These are phyloP conservation scores for Quercus tomentella DNA, from an alignment of 331 rosid genomes.

Conservation along the genomic window DNA sequence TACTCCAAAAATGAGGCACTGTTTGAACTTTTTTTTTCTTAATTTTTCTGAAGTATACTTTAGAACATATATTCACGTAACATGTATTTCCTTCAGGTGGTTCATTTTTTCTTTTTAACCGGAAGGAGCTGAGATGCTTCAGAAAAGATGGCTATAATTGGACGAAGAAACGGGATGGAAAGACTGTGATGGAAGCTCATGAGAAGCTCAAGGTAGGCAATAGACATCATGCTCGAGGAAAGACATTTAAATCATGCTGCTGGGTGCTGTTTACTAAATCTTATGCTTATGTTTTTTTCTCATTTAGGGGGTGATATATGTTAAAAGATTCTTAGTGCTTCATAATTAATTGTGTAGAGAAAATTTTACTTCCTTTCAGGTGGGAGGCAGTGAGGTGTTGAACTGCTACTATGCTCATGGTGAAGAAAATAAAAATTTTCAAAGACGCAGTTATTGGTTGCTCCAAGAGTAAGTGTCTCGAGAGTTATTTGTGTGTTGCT, in stretches of 20 bases:
- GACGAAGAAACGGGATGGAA: conserved; percentile 82
- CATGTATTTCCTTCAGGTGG: conserved; percentile 53
- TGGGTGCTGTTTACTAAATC: background rate
- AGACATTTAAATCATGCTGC: background rate
- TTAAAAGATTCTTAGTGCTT: background rate
- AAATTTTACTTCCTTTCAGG: conserved; percentile 32
- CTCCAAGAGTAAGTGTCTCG: conserved; percentile 61
- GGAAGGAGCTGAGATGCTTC: conserved; percentile 81
- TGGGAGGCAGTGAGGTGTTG: conserved; percentile 61
- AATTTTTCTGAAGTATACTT: background rate
- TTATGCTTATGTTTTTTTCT: background rate
- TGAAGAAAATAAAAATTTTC: conserved; percentile 64
- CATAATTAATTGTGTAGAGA: conserved; percentile 10
- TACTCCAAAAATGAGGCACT: background rate
- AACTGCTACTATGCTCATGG: conserved; percentile 80
- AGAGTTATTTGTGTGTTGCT: conserved; percentile 8
- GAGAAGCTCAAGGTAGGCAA: conserved; percentile 78
- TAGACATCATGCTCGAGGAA: background rate
- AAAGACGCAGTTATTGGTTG: conserved; percentile 79
- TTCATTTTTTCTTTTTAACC: conserved; percentile 83
- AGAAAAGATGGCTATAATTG: conserved; percentile 91
- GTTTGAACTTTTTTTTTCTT: background rate
- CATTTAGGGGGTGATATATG: conserved; percentile 3
- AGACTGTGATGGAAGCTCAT: conserved; percentile 89
- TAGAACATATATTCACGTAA: conserved; percentile 16